Base-by-base conservation (phyloP, 1,139 yeast genomes). In the Candida neerlandica region DNA sequence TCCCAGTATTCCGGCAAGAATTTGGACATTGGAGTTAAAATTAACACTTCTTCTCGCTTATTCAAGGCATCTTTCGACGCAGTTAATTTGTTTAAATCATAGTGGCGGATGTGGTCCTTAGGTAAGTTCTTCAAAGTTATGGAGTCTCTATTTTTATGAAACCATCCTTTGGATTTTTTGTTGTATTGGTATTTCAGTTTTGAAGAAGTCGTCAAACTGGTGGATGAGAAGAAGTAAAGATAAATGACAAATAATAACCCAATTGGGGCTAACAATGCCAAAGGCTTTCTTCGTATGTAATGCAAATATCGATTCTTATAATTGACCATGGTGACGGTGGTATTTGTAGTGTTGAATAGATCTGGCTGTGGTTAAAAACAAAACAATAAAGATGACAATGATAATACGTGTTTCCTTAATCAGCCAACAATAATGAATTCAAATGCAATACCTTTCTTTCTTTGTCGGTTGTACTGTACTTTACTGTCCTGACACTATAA, bases 1-100 rank as follows among this genome's bases (percentile, higher is more conserved):
- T 81, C 81, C 98, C 98, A 94, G 72, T 91, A 94, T 58, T 82
- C 86, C 19, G 85, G 84, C 64, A 87, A 83, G 64, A 94, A 94
- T 56, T 84, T 81, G 44, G 96, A 86, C 82, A 94, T 84, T 41
- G 99, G 99, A 2, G 97, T 84, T 67, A 89, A 79, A 55, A 88
- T 82, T 64, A 94, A 76, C 32, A 94, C 89, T 57, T 87, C 87
- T 64, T 94, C 98, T 60, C 80, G 80, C 65, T 89, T 88, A 51
- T 77, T 77, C 47, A 83, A 81, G 7, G 96, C 86, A 66, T 82
- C 78, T 21, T 86, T 75, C 1, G 92, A 81, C 5, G 92, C 78
- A 34, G 84, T 82, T 57, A 92, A 73, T 60, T 80, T 79, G 69
- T 92, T 91, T 73, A 92, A 78, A 66, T 90, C 90, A 65, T 87